phyloP scores from a whole-genome alignment of 352 stramenopile genomes.

The Globisporangium middletonii region DNA sequence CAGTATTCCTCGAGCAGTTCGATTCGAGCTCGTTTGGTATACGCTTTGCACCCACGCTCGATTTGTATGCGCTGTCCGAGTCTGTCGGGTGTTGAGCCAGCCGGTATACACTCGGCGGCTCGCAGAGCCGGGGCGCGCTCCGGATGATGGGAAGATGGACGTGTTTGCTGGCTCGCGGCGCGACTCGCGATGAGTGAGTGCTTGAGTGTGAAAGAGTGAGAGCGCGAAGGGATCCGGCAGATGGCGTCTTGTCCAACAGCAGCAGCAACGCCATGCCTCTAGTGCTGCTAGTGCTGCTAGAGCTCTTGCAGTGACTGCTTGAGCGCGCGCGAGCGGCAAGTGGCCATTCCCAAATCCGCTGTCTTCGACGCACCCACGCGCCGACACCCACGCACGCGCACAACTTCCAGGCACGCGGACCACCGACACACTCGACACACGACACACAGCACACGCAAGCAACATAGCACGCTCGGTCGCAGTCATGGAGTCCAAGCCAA shows the following conservation, averaged over 20 bases:
- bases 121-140: not conserved
- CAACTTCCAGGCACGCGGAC: too few relatives aligned
- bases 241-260: not conserved
- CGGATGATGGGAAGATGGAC: not conserved
- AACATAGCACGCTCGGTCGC: not conserved
- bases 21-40: too few relatives aligned
- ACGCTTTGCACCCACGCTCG: too few relatives aligned
- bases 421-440: not conserved
- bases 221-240: not conserved
- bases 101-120: not conserved
- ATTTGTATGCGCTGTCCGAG: not conserved
- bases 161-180: not conserved
- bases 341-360: not conserved
- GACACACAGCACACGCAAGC: not conserved
- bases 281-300: not conserved
- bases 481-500: constrained; percentile 19
- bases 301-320: not conserved
- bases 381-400: too few relatives aligned
- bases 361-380: not conserved
- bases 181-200: not conserved
- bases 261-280: not conserved
- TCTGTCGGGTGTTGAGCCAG: not conserved
- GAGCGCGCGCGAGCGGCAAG: not conserved
- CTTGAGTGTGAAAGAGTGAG: not conserved
- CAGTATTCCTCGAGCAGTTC: too few relatives aligned